Evolutionary conservation across 495 filamentous ascomycete species (phyloP).

Genomic region (Echria macrotheca): DNA sequence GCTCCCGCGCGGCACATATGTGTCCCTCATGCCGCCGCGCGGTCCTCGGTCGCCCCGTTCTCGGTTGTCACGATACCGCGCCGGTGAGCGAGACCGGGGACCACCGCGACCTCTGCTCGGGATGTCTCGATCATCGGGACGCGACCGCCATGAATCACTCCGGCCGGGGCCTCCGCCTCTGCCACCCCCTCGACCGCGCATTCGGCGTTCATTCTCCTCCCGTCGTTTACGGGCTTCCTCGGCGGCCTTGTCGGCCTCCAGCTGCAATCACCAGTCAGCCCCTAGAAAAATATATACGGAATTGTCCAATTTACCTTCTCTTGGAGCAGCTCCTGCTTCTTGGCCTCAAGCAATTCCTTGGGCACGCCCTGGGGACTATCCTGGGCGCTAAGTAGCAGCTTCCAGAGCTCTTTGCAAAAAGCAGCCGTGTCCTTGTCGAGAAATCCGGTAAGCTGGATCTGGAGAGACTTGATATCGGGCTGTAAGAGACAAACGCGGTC

Average conservation of each 20-base stretch:
- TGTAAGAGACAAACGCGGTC: constrained; percentile 28
- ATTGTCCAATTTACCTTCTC: constrained; percentile 62
- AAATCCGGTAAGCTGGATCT: constrained; percentile 91
- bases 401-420: constrained; percentile 96
- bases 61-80: constrained; percentile 37
- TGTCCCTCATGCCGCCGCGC: constrained; percentile 23
- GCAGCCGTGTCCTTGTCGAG: constrained; percentile 85
- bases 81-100: constrained; percentile 58
- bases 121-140: constrained; percentile 45
- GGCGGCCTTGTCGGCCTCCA: constrained; percentile 75
- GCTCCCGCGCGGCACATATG: constrained; percentile 27
- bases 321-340: constrained; percentile 89
- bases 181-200: constrained; percentile 49
- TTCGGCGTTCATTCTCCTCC: constrained; percentile 53
- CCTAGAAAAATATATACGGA: background rate
- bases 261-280: constrained; percentile 41
- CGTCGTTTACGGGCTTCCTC: constrained; percentile 60
- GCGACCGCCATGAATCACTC: constrained; percentile 30
- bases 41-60: constrained; percentile 18
- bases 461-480: constrained; percentile 92
- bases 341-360: constrained; percentile 89
- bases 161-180: constrained; percentile 34
- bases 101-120: constrained; percentile 40
- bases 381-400: constrained; percentile 83
- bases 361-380: constrained; percentile 83